Conservation (phyloP, 2,329 filamentous ascomycete genomes). For the Neodidymelliopsis sp. region DNA sequence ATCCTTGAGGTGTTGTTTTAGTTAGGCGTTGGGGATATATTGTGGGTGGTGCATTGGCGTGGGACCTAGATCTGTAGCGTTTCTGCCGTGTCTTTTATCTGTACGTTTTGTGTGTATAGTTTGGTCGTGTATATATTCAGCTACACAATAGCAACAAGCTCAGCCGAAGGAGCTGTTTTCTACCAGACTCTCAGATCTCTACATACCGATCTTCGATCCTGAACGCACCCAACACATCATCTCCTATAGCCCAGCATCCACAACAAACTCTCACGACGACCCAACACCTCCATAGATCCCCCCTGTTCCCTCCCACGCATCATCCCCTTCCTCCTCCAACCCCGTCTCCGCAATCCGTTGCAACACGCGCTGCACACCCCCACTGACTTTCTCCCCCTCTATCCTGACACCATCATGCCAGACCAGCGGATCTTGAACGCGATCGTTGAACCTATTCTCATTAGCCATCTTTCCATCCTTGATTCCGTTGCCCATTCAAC, state of each 20-base stretch:
- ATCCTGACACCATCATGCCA: constrained; percentile 37
- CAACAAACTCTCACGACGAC: no score
- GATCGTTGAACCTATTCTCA: constrained; percentile 24
- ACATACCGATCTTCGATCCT: no score
- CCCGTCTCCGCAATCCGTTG: constrained; percentile 33
- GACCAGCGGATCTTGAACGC: constrained; percentile 29
- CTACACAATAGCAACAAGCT: no score
- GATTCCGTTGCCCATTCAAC: no score
- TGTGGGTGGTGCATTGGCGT: not conserved
- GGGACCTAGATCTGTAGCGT: constrained; percentile 5
- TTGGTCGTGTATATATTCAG: no score
- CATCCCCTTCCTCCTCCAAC: constrained; percentile 32
- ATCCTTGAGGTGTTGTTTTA: not conserved
- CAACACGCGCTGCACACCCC: constrained; percentile 33
- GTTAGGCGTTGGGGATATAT: not conserved
- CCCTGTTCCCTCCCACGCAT: constrained; percentile 19
- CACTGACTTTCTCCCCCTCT: constrained; percentile 32
- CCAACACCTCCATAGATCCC: constrained; percentile 14
- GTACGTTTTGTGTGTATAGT: not conserved
- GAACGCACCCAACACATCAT: no score
- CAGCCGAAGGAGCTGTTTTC: no score
- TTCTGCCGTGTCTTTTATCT: not conserved
- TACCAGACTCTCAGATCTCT: no score
- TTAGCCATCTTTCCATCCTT: not conserved
- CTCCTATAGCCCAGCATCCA: no score